Percentiles rank a stretch among this genome's conserved stretches.
Conservation (phyloP, 2,329 filamentous ascomycete species). For the Phialophora expanda region DNA sequence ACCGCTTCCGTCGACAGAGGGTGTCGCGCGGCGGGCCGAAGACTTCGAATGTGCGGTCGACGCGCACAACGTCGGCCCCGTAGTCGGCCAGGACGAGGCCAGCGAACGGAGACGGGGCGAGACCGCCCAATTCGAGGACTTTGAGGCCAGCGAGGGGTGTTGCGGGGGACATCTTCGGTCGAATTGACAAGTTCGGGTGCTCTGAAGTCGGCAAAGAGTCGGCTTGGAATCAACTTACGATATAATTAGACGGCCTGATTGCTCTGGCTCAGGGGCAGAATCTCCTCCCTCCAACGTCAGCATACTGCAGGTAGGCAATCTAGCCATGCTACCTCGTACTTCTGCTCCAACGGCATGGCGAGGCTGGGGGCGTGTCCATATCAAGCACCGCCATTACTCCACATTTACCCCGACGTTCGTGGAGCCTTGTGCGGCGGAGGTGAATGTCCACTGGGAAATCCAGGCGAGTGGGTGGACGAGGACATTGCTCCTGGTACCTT, state of each 20-base stretch:
- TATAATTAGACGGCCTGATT: neutral
- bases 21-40: slow-evolving; percentile 62
- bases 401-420: slow-evolving; percentile 23
- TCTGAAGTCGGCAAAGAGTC: neutral
- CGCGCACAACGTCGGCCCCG: slow-evolving; percentile 74
- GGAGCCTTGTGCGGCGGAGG: slow-evolving; percentile 11
- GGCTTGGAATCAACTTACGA: neutral
- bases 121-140: slow-evolving; percentile 75
- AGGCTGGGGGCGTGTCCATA: slow-evolving; percentile 3
- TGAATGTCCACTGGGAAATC: neutral
- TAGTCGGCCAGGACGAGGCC: slow-evolving; percentile 72
- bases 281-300: no score
- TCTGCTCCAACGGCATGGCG: slow-evolving; percentile 47
- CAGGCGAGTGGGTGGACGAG: neutral
- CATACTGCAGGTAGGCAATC: no score
- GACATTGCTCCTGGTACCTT: neutral
- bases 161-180: neutral
- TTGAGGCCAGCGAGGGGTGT: slow-evolving; percentile 54
- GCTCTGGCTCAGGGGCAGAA: neutral
- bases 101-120: slow-evolving; percentile 50
- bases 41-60: slow-evolving; percentile 70
- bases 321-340: slow-evolving; percentile 50
- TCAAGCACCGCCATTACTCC: slow-evolving; percentile 16
- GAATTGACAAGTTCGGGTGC: neutral
- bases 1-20: slow-evolving; percentile 54